A percentile compares a stretch with the other conserved stretches of the same genome.
Evolutionary conservation across 371 early-diverging fungal genomes (phyloP).

Genomic region (Mucor racemosus): DNA sequence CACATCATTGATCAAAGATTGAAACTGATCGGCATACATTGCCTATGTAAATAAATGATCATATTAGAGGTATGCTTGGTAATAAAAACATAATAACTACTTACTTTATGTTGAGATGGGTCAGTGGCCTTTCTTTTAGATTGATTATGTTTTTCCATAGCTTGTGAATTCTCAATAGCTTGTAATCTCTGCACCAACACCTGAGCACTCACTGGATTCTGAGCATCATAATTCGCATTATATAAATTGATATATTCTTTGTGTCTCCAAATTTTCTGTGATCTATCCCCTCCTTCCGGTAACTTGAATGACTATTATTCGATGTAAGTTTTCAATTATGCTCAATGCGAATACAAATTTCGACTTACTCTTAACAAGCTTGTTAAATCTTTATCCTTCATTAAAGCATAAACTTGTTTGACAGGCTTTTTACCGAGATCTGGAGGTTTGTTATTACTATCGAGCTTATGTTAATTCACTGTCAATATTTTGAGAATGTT

Average conservation of each 20-base stretch:
- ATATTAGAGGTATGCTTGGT: not conserved
- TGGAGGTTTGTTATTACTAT: not conserved
- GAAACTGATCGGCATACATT: conserved; percentile 22
- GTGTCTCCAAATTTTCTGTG: conserved; percentile 26
- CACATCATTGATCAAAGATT: conserved; percentile 10
- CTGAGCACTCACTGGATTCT: conserved; percentile 17
- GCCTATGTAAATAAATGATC: conserved; percentile 2
- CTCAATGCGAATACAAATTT: not conserved
- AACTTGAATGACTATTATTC: conserved; percentile 6
- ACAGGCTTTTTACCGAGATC: conserved; percentile 18
- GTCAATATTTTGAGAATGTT: no score
- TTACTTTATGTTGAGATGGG: conserved; percentile 22
- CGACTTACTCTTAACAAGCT: conserved; percentile 17
- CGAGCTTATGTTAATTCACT: not conserved
- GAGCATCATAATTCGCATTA: conserved; percentile 32
- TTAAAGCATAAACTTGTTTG: conserved; percentile 17
- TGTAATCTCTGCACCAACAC: conserved; percentile 19
- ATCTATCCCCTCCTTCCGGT: conserved; percentile 31
- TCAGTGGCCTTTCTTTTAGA: conserved; percentile 17
- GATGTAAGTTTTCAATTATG: not conserved
- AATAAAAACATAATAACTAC: no score
- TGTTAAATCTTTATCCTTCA: conserved; percentile 20
- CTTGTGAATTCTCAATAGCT: conserved; percentile 13
- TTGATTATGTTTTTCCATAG: conserved; percentile 8
- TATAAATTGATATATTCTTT: conserved; percentile 31